phyloP scores from a whole-genome alignment of 768 basidiomycete genomes.

The Antrodiella citrinella region DNA sequence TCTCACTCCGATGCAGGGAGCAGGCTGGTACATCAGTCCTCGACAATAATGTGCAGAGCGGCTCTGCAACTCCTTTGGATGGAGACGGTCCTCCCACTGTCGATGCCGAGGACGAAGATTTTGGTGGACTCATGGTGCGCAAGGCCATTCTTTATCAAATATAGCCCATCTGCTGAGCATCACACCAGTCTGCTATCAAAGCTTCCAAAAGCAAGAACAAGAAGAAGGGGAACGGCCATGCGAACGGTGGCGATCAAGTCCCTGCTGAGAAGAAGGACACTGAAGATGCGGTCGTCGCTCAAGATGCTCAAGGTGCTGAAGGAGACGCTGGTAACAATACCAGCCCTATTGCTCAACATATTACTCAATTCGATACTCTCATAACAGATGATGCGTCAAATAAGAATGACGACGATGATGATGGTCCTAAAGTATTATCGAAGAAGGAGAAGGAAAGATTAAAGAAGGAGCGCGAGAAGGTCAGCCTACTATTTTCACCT shows the following conservation, averaged over 20 bases:
- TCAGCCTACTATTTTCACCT: slow-evolving; percentile 15
- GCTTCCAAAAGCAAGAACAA: slow-evolving; percentile 46
- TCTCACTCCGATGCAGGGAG: slow-evolving; percentile 36
- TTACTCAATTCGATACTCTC: not conserved
- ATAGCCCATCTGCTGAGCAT: no score
- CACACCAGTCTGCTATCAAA: slow-evolving; percentile 65
- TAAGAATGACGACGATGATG: slow-evolving; percentile 20
- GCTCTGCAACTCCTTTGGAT: slow-evolving; percentile 10
- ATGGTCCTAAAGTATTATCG: slow-evolving; percentile 62
- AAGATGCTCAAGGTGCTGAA: slow-evolving; percentile 28
- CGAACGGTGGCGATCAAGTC: slow-evolving; percentile 42
- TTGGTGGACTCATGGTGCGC: slow-evolving; percentile 70
- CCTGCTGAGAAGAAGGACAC: slow-evolving; percentile 30
- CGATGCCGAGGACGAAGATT: slow-evolving; percentile 53
- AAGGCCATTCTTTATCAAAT: no score
- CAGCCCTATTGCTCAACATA: no score
- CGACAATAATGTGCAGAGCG: slow-evolving; percentile 29
- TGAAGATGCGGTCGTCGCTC: slow-evolving; percentile 40
- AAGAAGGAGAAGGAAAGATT: slow-evolving; percentile 97
- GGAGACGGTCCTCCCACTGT: slow-evolving; percentile 3
- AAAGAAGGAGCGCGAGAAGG: slow-evolving; percentile 98
- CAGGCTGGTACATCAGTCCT: slow-evolving; percentile 51
- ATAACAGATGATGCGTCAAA: slow-evolving; percentile 2
- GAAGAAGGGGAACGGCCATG: slow-evolving; percentile 32
- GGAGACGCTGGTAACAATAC: not conserved